A percentile compares a stretch with the other conserved stretches of the same genome.
Conservation (phyloP, 805 yeast species). For the Wickerhamomyces silvicola region DNA sequence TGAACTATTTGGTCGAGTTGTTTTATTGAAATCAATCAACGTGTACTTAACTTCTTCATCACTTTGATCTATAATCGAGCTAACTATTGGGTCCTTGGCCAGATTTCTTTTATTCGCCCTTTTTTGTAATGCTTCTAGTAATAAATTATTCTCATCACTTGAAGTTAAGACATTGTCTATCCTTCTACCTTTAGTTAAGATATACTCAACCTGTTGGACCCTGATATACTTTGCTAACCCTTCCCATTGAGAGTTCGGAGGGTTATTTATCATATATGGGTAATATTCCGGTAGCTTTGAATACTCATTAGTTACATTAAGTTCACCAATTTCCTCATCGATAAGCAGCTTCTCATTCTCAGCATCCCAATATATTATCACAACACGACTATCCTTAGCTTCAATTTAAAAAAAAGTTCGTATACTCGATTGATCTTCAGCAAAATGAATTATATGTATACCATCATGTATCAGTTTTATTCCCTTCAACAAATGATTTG, state of each 20-base stretch:
- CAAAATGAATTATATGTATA: slow-evolving; percentile 49
- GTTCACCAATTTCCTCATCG: slow-evolving; percentile 26
- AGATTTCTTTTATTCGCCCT: slow-evolving; percentile 22
- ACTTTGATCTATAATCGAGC: slow-evolving; percentile 26
- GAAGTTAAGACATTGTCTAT: slow-evolving; percentile 44
- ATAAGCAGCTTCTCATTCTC: slow-evolving; percentile 26
- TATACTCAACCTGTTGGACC: slow-evolving; percentile 21
- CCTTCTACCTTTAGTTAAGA: slow-evolving; percentile 20
- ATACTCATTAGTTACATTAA: slow-evolving; percentile 23
- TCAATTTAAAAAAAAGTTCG: slow-evolving; percentile 34
- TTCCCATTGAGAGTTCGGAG: slow-evolving; percentile 27
- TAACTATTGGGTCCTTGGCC: slow-evolving; percentile 26
- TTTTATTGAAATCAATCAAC: slow-evolving; percentile 33
- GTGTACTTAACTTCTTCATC: slow-evolving; percentile 36
- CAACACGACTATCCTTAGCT: slow-evolving; percentile 29
- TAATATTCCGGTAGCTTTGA: slow-evolving; percentile 26
- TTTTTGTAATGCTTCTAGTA: slow-evolving; percentile 31
- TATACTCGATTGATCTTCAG: slow-evolving; percentile 29
- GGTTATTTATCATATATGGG: slow-evolving; percentile 35
- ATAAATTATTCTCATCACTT: slow-evolving; percentile 38
- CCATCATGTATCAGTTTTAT: slow-evolving; percentile 47
- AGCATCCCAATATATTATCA: slow-evolving; percentile 32
- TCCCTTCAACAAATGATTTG: slow-evolving; percentile 37
- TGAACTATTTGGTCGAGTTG: slow-evolving; percentile 29
- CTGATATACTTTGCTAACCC: slow-evolving; percentile 18